Percentiles rank a stretch among this genome's conserved stretches.
Conservation (phyloP, 2,329 filamentous ascomycete genomes). For the Fusarium buharicum region DNA sequence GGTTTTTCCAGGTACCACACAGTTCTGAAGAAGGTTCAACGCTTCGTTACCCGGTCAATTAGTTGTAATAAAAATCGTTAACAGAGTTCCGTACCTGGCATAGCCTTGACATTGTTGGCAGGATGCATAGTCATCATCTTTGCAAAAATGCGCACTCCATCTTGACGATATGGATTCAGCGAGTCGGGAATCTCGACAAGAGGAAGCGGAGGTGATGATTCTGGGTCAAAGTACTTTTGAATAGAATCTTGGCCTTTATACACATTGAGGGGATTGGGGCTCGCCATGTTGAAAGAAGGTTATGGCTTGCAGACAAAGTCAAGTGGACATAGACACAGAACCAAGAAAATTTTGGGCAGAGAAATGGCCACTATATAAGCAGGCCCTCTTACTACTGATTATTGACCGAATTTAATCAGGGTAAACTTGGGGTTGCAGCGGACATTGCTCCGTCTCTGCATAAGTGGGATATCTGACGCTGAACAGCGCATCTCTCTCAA, state of each 20-base stretch:
- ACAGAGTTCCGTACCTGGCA: constrained; percentile 58
- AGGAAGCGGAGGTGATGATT: constrained; percentile 66
- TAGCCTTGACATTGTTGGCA: constrained; percentile 71
- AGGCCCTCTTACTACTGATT: rapidly evolving
- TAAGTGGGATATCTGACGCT: constrained; percentile 10
- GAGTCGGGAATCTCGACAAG: constrained; percentile 68
- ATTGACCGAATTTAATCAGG: not conserved
- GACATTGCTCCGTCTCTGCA: constrained; percentile 11
- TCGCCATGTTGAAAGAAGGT: constrained; percentile 34
- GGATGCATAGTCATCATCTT: constrained; percentile 74
- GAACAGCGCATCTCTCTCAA: constrained; percentile 6
- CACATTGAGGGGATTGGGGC: constrained; percentile 58
- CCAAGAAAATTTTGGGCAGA: not conserved
- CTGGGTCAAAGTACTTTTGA: constrained; percentile 68
- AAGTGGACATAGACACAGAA: not conserved
- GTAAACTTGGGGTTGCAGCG: not conserved
- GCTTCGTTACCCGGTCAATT: constrained; percentile 44
- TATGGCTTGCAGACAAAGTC: not conserved
- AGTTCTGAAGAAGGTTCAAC: constrained; percentile 58
- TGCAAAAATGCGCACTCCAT: constrained; percentile 71
- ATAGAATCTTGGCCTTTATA: constrained; percentile 68
- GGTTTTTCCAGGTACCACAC: constrained; percentile 50
- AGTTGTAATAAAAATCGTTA: no score
- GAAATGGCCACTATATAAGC: constrained; percentile 6
- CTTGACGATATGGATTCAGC: constrained; percentile 65